Percentiles rank a stretch among this genome's conserved stretches.
Evolutionary conservation across 768 basidiomycete species (phyloP).

Genomic region (Calocybe indica): DNA sequence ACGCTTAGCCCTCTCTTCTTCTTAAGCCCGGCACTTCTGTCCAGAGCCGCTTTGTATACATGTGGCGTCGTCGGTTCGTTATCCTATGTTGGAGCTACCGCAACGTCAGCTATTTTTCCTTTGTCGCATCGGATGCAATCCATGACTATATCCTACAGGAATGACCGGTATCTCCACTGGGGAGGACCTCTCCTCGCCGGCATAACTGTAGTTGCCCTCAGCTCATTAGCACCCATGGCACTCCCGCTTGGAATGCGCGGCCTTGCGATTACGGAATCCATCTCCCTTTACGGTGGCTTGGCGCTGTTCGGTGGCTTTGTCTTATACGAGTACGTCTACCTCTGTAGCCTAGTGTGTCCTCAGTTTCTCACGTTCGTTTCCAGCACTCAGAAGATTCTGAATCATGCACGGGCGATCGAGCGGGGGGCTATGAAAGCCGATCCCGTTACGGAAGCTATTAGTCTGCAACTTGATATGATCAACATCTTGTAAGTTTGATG

Average conservation of each 20-base stretch:
- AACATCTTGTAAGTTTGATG: conserved; percentile 69
- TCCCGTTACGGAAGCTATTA: conserved; percentile 72
- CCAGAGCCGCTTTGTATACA: conserved; percentile 85
- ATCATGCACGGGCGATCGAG: conserved; percentile 71
- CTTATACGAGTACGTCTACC: conserved; percentile 65
- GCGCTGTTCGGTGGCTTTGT: conserved; percentile 86
- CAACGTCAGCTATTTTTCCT: conserved; percentile 41
- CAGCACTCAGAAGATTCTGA: conserved; percentile 82
- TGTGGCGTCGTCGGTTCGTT: conserved; percentile 81
- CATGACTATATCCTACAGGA: conserved; percentile 25
- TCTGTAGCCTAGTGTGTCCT: neutral
- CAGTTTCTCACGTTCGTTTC: conserved; percentile 4
- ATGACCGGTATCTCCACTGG: conserved; percentile 80
- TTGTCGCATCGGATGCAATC: neutral
- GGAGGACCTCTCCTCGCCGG: conserved; percentile 88
- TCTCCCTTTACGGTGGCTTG: conserved; percentile 83
- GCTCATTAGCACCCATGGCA: conserved; percentile 83
- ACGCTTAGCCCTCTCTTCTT: conserved; percentile 89
- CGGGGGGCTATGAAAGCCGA: conserved; percentile 61
- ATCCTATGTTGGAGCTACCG: conserved; percentile 85
- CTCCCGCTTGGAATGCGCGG: conserved; percentile 79
- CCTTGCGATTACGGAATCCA: conserved; percentile 68
- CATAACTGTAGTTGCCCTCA: conserved; percentile 81
- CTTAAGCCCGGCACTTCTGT: conserved; percentile 77
- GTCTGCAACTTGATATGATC: conserved; percentile 81